Conservation (phyloP, 495 filamentous ascomycete genomes). For the Penicillium antarcticum region DNA sequence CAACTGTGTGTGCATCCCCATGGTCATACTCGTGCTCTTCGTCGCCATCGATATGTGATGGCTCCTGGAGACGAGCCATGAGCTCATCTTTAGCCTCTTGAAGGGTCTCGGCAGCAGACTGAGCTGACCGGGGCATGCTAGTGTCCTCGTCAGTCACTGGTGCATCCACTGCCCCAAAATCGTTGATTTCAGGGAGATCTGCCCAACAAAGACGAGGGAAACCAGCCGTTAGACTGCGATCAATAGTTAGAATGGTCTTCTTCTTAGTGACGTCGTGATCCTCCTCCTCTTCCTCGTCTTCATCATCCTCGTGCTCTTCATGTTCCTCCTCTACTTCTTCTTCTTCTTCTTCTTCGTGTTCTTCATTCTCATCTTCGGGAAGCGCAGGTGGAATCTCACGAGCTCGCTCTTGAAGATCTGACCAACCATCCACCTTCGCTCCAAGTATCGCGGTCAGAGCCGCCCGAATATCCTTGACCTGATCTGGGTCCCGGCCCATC, state of each 20-base stretch:
- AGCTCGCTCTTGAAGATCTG: constrained; percentile 42
- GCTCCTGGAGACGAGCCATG: constrained; percentile 52
- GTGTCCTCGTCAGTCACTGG: constrained; percentile 46
- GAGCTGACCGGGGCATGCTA: constrained; percentile 49
- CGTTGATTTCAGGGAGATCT: constrained; percentile 44
- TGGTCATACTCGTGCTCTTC: constrained; percentile 45
- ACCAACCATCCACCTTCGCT: constrained; percentile 48
- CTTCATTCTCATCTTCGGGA: constrained; percentile 30
- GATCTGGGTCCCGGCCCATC: constrained; percentile 47
- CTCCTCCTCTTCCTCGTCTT: constrained; percentile 8
- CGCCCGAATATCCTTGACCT: constrained; percentile 46
- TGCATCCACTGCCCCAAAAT: constrained; percentile 37
- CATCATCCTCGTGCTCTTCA: neutral
- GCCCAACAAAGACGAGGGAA: constrained; percentile 48
- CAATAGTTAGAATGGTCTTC: constrained; percentile 43
- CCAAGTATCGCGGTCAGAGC: constrained; percentile 46
- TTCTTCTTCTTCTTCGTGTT: neutral
- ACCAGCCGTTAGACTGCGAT: constrained; percentile 41
- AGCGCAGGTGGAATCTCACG: constrained; percentile 39
- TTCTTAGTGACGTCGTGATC: constrained; percentile 33
- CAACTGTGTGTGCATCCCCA: constrained; percentile 46
- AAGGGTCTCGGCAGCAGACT: constrained; percentile 51
- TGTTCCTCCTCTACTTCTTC: neutral
- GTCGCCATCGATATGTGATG: constrained; percentile 41
- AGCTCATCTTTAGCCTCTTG: constrained; percentile 58